Evolutionary conservation across 805 yeast species (phyloP).

Genomic region (Saturnispora serradocipensis): DNA sequence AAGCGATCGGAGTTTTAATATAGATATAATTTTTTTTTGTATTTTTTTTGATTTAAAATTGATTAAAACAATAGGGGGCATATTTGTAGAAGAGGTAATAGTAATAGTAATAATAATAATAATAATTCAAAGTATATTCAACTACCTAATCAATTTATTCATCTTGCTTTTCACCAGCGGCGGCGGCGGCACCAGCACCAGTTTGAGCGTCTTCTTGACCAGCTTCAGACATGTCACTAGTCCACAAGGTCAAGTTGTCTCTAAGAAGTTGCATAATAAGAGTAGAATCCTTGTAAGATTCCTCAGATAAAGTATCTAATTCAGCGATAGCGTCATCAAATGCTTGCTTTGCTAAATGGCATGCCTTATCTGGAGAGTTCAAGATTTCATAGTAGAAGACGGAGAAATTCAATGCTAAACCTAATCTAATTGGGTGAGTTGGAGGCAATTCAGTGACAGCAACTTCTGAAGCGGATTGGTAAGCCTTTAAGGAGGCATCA

Average conservation of each 20-base stretch:
- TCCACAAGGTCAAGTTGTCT: constrained; percentile 98
- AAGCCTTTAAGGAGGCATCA: constrained; percentile 85
- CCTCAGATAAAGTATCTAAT: constrained; percentile 94
- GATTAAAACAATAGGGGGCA: background rate
- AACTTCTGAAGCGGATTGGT: constrained; percentile 91
- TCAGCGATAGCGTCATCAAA: constrained; percentile 99
- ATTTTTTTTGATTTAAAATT: background rate
- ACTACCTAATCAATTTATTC: constrained; percentile 3
- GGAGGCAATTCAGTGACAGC: constrained; percentile 97
- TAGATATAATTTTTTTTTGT: background rate
- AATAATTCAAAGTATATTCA: constrained; percentile 4
- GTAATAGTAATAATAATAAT: background rate
- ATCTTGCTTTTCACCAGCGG: constrained; percentile 10
- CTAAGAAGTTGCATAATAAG: constrained; percentile 97
- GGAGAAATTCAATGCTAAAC: constrained; percentile 94
- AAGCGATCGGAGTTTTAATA: background rate
- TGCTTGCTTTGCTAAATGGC: constrained; percentile 98
- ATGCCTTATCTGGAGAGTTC: constrained; percentile 97
- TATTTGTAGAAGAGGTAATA: background rate
- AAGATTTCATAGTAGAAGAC: constrained; percentile 97
- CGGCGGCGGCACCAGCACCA: constrained; percentile 5
- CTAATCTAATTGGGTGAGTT: constrained; percentile 97
- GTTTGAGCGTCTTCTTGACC: constrained; percentile 41
- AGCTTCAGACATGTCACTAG: constrained; percentile 84
- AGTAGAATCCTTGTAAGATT: constrained; percentile 96